Conservation (phyloP, 73 alveolate species). For the Tetrahymena malaccensis region DNA sequence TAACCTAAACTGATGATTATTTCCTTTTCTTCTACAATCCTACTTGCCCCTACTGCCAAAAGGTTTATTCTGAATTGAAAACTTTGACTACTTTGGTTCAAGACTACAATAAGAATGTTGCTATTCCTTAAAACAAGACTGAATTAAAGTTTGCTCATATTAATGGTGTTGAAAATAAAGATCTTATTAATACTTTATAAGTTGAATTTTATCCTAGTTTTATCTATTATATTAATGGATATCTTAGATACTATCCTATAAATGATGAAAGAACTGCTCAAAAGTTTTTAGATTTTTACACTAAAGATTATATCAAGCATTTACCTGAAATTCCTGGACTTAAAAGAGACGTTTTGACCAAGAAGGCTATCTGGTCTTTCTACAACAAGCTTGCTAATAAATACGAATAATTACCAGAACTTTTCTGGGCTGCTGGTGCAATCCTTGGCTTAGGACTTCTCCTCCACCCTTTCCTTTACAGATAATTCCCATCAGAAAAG, state of each 20-base stretch:
- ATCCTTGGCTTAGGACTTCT: neutral
- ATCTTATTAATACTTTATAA: neutral
- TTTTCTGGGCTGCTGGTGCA: neutral
- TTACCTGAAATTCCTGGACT: neutral
- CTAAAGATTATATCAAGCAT: neutral
- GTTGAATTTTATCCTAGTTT: neutral
- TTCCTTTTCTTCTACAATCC: neutral
- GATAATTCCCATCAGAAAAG: neutral
- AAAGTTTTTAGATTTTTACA: neutral
- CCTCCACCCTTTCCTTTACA: neutral
- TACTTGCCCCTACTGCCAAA: neutral
- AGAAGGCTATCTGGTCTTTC: neutral
- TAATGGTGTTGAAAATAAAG: neutral
- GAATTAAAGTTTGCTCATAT: neutral
- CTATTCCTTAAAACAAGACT: neutral
- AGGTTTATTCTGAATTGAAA: neutral
- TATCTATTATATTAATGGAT: neutral
- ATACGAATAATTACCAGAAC: neutral
- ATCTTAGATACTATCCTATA: neutral
- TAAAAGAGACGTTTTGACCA: neutral
- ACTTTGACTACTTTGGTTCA: neutral
- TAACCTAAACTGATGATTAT: neutral
- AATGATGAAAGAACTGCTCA: neutral
- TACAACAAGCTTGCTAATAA: neutral
- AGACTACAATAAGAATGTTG: neutral